These are phyloP conservation scores for Pichia kluyveri DNA, from an alignment of 805 yeast species.

Conservation along the genomic window DNA sequence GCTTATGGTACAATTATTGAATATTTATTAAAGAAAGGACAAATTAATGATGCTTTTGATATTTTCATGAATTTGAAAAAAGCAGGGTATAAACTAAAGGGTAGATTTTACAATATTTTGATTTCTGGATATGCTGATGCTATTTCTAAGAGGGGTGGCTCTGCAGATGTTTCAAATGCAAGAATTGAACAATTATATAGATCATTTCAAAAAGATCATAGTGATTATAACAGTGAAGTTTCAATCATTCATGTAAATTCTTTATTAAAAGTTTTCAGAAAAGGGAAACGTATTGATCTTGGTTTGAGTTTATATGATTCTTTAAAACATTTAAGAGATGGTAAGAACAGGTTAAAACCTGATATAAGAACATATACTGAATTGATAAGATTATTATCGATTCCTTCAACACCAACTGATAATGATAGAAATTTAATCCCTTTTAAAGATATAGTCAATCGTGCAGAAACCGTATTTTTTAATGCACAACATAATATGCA, in stretches of 20 bases:
- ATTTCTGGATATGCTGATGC: slow-evolving; percentile 34
- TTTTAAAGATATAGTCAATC: slow-evolving; percentile 13
- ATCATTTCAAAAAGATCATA: slow-evolving; percentile 25
- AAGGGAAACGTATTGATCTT: slow-evolving; percentile 29
- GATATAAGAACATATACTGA: slow-evolving; percentile 28
- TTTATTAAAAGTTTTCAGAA: slow-evolving; percentile 34
- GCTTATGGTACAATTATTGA: slow-evolving; percentile 56
- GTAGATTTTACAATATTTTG: slow-evolving; percentile 37
- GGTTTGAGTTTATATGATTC: slow-evolving; percentile 32
- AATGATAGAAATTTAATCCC: background rate
- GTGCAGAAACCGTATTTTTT: slow-evolving; percentile 16
- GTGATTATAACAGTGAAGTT: slow-evolving; percentile 19
- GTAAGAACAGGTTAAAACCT: slow-evolving; percentile 19
- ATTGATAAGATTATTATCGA: slow-evolving; percentile 16
- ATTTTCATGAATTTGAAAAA: slow-evolving; percentile 48
- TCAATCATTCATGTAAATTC: slow-evolving; percentile 38
- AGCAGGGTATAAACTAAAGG: slow-evolving; percentile 48
- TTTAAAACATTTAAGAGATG: slow-evolving; percentile 12
- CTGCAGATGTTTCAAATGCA: slow-evolving; percentile 21
- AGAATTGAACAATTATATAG: slow-evolving; percentile 28
- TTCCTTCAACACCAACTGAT: slow-evolving; percentile 4
- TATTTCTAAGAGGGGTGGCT: background rate
- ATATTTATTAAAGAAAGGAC: slow-evolving; percentile 35
- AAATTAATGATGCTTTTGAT: slow-evolving; percentile 40
- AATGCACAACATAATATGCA: slow-evolving; percentile 14